Evolutionary conservation across 2,329 filamentous ascomycete genomes (phyloP).

Genomic region (Aspergillus cejpii): DNA sequence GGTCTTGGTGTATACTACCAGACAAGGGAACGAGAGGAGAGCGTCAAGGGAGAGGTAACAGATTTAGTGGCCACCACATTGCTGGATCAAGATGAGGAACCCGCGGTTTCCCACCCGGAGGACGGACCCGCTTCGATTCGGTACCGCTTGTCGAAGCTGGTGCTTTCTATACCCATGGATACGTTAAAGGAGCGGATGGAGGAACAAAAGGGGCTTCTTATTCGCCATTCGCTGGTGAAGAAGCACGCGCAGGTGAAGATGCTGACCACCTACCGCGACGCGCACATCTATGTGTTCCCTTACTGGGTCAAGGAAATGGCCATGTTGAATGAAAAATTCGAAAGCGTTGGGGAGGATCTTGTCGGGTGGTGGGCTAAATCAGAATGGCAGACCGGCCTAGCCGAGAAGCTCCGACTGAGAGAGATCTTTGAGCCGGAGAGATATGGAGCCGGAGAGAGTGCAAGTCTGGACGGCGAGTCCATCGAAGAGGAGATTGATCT

Average conservation of each 20-base stretch:
- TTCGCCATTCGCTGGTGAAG: slow-evolving; percentile 69
- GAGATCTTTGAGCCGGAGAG: slow-evolving; percentile 53
- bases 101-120: slow-evolving; percentile 51
- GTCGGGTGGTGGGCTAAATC: slow-evolving; percentile 95
- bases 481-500: slow-evolving; percentile 51
- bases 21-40: slow-evolving; percentile 63
- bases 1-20: slow-evolving; percentile 88
- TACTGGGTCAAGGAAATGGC: slow-evolving; percentile 85
- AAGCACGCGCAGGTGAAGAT: slow-evolving; percentile 71
- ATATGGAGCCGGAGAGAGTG: slow-evolving; percentile 37
- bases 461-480: slow-evolving; percentile 35
- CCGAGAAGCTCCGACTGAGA: slow-evolving; percentile 66
- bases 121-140: slow-evolving; percentile 54
- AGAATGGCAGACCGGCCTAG: slow-evolving; percentile 76
- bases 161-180: slow-evolving; percentile 82
- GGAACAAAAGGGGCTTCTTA: slow-evolving; percentile 57
- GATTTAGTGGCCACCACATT: slow-evolving; percentile 81
- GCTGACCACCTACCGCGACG: slow-evolving; percentile 77
- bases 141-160: slow-evolving; percentile 64
- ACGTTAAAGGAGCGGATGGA: slow-evolving; percentile 78
- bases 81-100: slow-evolving; percentile 47
- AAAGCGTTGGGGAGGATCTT: slow-evolving; percentile 85
- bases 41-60: slow-evolving; percentile 82
- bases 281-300: slow-evolving; percentile 91
- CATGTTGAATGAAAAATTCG: slow-evolving; percentile 68